Evolutionary conservation across 2,329 filamentous ascomycete species (phyloP), one percentile per base, ranked within the genome.

Genomic region (Diplodia corticola): DNA sequence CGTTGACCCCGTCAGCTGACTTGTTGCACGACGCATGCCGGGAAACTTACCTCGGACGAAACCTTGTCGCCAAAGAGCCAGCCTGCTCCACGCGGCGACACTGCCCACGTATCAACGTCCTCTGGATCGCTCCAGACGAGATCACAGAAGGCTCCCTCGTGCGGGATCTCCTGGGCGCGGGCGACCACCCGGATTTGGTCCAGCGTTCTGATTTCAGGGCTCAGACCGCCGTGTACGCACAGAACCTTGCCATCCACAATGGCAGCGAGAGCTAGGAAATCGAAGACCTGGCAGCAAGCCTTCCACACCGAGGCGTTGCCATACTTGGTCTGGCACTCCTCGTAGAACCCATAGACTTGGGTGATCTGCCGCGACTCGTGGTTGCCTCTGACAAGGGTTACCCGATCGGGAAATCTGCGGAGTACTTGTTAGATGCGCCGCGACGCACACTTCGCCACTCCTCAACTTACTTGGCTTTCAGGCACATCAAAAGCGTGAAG

Each of bases 221-320:
- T 96, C 69, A 99, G 85, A 71, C 95, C 95, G 73, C 95, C 95
- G 84, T 99, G 95, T 68, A 99, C 89, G 81, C 95, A 99, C 82
- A 99, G 96, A 77, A 99, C 97, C 83, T 98, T 94, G 83, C 97
- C 97, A 82, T 99, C 94, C 80, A 99, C 97, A 74, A 99, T 88
- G 72, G 95, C 95, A 70, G 94, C 97, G 72, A 99, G 88, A 71
- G 95, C 94, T 46, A 99, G 91, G 83, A 95, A 99, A 82, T 99
- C 95, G 82, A 99, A 99, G 64, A 99, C 89, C 80, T 99, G 94
- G 76, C 93, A 97, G 79, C 97, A 99, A 78, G 92, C 97, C 84
- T 97, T 97, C 95, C 95, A 99, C 70, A 99, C 95, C 73, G 97
- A 98, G 69, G 95, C 94, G 76, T 97, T 98, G 79, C 95, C 95